phyloP scores from a whole-genome alignment of 1,139 yeast species.

The Zygosaccharomyces pseudobailii region DNA sequence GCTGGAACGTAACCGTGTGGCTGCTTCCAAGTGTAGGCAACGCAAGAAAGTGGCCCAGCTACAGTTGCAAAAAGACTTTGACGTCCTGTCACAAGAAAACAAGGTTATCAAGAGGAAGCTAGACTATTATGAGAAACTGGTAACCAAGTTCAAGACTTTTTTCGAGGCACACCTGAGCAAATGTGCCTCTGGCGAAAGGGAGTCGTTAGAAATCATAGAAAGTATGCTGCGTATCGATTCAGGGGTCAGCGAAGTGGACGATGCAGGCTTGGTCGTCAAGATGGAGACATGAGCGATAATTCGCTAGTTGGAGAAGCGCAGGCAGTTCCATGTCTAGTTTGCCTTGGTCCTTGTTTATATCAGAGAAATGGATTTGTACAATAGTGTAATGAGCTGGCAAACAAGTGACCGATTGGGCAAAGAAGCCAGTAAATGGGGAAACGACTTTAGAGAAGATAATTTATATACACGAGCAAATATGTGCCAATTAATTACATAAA shows the following conservation, averaged over 20 bases:
- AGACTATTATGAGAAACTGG: conserved; percentile 32
- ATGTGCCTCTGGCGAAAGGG: conserved; percentile 21
- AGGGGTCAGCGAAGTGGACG: conserved; percentile 28
- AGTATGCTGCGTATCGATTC: conserved; percentile 35
- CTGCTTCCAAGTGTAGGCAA: conserved; percentile 74
- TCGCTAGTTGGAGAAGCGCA: not conserved
- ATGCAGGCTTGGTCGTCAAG: conserved; percentile 23
- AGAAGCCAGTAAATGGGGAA: not conserved
- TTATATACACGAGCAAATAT: too few species aligned
- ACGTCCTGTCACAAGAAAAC: conserved; percentile 44
- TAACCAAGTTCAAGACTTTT: conserved; percentile 30
- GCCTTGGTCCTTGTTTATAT: not conserved
- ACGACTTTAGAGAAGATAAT: too few species aligned
- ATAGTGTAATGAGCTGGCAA: not conserved
- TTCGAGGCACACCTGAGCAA: conserved; percentile 29
- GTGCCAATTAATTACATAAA: too few species aligned
- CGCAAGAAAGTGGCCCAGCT: conserved; percentile 68
- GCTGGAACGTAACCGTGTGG: conserved; percentile 64
- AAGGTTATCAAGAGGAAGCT: conserved; percentile 40
- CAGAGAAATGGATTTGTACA: not conserved
- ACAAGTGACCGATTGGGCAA: not conserved
- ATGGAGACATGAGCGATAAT: conserved; percentile 11
- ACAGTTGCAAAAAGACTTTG: conserved; percentile 56
- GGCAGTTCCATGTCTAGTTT: not conserved
- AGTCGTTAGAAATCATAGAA: conserved; percentile 30